Base-by-base conservation (phyloP, 2,329 filamentous ascomycete species). In the Pseudogymnoascus sp. region DNA sequence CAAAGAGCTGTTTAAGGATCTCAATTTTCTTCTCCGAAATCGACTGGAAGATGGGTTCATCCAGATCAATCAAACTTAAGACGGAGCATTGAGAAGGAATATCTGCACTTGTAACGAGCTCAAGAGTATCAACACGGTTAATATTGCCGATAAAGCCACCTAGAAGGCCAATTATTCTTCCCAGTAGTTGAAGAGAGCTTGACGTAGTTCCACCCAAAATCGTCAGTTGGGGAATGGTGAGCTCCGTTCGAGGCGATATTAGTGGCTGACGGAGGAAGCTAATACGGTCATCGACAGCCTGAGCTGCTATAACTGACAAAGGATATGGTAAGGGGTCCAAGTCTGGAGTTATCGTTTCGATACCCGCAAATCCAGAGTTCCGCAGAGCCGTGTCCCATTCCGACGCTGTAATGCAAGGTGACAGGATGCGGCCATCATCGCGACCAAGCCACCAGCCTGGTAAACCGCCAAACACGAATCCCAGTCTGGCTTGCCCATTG, bases 201-300 rank as follows among this genome's bases (percentile, higher is more conserved):
- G n/a, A 36, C 12, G 36, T 11, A 5, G 23, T 42, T 3, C 64
- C 64, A 14, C 66, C 66, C 23, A 70, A 62, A 23, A 71, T 62
- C 11, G 70, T 61, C 4, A 70, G n/a, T 4, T 58, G 30, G 11
- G 38, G 9, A 41, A 41, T 41, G 9, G 39, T 12, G n/a, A 42
- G 11, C n/a, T 14, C 6, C 23, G 35, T 22, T 4, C 9, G 3
- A 58, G 60, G 7, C 1, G 62, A 33, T 3, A 61, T 49, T 1
- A 75, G 60, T 1, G 74, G 73, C 11, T 68, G 52, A 2, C 72
- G 71, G 6, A 75, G 59, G 22, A 69, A 66, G 2, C 59, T 58
- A 4, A 74, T 39, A 1, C 64, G 65, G 5, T 71, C 63, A 62
- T 76, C 70, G 1, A 75, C 66, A 1, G 75, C 75, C 42, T 76